Evolutionary conservation across 768 basidiomycete species (phyloP), one percentile per base, ranked within the genome.

Genomic region (Xanthoconium stramineum): DNA sequence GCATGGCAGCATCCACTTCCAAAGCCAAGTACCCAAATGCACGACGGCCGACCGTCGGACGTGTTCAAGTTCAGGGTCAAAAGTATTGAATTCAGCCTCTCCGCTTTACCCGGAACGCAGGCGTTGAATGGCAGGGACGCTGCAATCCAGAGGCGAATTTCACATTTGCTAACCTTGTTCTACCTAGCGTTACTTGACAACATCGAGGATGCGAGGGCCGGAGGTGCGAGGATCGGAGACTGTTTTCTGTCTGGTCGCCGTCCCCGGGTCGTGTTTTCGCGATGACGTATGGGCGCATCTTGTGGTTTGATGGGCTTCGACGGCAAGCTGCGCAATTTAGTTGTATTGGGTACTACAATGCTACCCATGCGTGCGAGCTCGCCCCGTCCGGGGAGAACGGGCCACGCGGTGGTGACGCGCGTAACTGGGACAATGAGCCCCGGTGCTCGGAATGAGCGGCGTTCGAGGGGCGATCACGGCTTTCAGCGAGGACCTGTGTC

Each of bases 221-320:
- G 39, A 6, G n/a, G 32, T 13, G 45, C 45, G 45, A 33, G 12
- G 30, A 33, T 33, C 45, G 45, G 32, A 19, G 4, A 32, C 17
- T 8, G 32, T 5, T n/a, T 9, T 8, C 33, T 33, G 32, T 48
- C 33, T 48, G 19, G 36, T 38, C 24, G 10, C 47, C 47, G 36
- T 20, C 24, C 15, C 14, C 13, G 28, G 36, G 15, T 29, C 28
- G n/a, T 3, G 47, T 15, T 38, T 17, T 38, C 12, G 9, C 13
- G n/a, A 12, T 47, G 46, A n/a, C 28, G 50, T 33, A 35, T 44
- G 50, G 50, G 50, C 50, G 50, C 50, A 44, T 52, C 50, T 52
- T 17, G 36, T 20, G 19, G 29, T n/a, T 40, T 52, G 33, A 52
- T 52, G 50, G 30, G 38, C 12, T 15, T 5, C 15, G 12, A 47